Evolutionary conservation across 179 eudicot species (phyloP).

Genomic region (Carnegiea gigantea): DNA sequence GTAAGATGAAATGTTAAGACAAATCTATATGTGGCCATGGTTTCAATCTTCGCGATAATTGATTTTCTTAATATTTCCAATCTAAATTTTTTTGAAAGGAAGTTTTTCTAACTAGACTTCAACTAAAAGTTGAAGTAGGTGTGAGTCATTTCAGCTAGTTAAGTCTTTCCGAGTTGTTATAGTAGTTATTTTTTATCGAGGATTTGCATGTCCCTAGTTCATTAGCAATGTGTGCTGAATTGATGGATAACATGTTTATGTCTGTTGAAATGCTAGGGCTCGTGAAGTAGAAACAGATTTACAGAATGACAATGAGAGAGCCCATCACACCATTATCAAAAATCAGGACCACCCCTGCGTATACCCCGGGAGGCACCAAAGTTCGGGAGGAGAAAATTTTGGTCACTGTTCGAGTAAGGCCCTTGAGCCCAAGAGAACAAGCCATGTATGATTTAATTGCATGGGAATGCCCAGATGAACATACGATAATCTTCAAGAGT

Average conservation of each 20-base stretch:
- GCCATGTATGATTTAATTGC: constrained; percentile 87
- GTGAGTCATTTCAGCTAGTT: too few relatives aligned
- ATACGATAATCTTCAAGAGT: constrained; percentile 63
- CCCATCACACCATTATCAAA: constrained; percentile 74
- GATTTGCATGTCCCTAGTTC: not conserved
- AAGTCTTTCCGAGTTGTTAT: not conserved
- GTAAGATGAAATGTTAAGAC: too few relatives aligned
- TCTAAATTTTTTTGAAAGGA: too few relatives aligned
- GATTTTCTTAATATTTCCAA: too few relatives aligned
- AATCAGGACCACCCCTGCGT: constrained; percentile 43
- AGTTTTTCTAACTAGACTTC: too few relatives aligned
- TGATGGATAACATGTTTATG: not conserved
- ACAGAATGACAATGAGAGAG: constrained; percentile 28
- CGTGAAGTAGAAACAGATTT: constrained; percentile 18
- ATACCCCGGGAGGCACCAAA: constrained; percentile 66
- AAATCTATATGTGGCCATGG: not conserved
- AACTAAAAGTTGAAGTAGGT: too few relatives aligned
- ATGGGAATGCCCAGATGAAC: constrained; percentile 76
- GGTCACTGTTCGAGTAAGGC: constrained; percentile 90
- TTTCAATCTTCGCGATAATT: too few relatives aligned
- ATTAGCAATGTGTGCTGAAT: not conserved
- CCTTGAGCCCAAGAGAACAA: constrained; percentile 75
- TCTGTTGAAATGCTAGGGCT: constrained; percentile 26
- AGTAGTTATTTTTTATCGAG: not conserved
- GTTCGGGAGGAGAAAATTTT: constrained; percentile 78